Conservation (phyloP, 768 basidiomycete species). For the Xerocomellus intermedius region DNA sequence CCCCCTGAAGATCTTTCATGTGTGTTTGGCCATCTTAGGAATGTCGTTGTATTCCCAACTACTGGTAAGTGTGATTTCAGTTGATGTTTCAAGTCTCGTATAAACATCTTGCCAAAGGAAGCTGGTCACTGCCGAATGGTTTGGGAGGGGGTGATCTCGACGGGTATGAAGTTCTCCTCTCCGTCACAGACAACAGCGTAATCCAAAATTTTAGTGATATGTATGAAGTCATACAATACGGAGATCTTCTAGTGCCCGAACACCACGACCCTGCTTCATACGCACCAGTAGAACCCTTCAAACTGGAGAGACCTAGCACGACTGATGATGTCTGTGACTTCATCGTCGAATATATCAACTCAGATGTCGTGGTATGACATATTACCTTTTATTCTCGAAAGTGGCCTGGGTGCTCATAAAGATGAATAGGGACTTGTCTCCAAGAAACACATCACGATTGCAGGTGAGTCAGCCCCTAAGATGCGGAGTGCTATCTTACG, state of each 20-base stretch:
- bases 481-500: neutral
- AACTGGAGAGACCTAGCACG: conserved; percentile 46
- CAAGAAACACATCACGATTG: conserved; percentile 65
- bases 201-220: conserved; percentile 46
- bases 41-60: conserved; percentile 70
- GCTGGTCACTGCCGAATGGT: conserved; percentile 63
- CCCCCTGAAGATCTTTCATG: conserved; percentile 58
- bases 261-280: conserved; percentile 56
- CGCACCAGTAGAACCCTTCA: conserved; percentile 34
- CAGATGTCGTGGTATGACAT: conserved; percentile 66
- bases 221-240: conserved; percentile 60
- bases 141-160: conserved; percentile 80
- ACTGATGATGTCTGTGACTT: conserved; percentile 78
- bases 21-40: conserved; percentile 59
- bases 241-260: conserved; percentile 52
- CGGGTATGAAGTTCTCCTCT: conserved; percentile 43
- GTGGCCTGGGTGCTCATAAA: conserved; percentile 3
- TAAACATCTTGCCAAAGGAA: conserved; percentile 37
- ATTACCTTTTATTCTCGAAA: neutral
- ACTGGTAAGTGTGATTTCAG: conserved; percentile 42
- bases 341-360: conserved; percentile 80
- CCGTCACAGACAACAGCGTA: neutral
- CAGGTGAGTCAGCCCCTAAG: conserved; percentile 45
- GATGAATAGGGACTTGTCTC: conserved; percentile 61
- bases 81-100: neutral